Evolutionary conservation across 1,139 yeast genomes (phyloP).

Genomic region (Diutina siamensis): DNA sequence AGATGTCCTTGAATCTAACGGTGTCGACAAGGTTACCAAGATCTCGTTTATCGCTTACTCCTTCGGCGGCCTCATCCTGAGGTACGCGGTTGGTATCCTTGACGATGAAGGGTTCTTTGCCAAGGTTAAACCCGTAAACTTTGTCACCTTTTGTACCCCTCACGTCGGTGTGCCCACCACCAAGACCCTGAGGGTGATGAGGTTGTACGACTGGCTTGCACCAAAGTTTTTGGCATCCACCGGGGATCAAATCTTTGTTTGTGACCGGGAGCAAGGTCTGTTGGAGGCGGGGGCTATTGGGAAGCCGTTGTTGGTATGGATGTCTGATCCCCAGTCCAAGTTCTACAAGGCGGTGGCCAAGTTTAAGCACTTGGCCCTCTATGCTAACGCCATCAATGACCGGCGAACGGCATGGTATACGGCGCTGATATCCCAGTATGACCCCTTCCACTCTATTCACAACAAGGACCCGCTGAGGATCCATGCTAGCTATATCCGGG

Average conservation of each 20-base stretch:
- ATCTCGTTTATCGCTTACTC: conserved; percentile 74
- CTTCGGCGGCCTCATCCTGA: conserved; percentile 66
- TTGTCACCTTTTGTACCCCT: conserved; percentile 70
- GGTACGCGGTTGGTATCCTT: conserved; percentile 69
- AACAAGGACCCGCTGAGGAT: conserved; percentile 24
- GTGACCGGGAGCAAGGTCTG: conserved; percentile 23
- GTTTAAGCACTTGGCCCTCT: conserved; percentile 45
- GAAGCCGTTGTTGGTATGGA: conserved; percentile 47
- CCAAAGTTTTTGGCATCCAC: conserved; percentile 58
- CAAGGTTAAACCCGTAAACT: conserved; percentile 38
- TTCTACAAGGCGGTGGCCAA: conserved; percentile 43
- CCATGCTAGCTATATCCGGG: conserved; percentile 21
- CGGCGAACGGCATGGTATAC: conserved; percentile 78
- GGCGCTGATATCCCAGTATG: conserved; percentile 51
- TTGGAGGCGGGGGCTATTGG: background rate
- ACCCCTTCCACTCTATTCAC: conserved; percentile 44
- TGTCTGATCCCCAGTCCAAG: conserved; percentile 52
- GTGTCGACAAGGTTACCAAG: conserved; percentile 27
- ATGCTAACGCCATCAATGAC: conserved; percentile 71
- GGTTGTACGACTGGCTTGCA: conserved; percentile 45
- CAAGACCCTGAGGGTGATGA: conserved; percentile 16
- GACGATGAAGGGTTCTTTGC: conserved; percentile 43
- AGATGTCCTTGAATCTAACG: conserved; percentile 15
- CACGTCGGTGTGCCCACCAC: conserved; percentile 73
- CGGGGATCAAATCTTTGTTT: conserved; percentile 61